A percentile compares a stretch with the other conserved stretches of the same genome.
These are phyloP conservation scores for Boletus subparvulus DNA, from an alignment of 768 basidiomycete genomes.

Conservation along the genomic window DNA sequence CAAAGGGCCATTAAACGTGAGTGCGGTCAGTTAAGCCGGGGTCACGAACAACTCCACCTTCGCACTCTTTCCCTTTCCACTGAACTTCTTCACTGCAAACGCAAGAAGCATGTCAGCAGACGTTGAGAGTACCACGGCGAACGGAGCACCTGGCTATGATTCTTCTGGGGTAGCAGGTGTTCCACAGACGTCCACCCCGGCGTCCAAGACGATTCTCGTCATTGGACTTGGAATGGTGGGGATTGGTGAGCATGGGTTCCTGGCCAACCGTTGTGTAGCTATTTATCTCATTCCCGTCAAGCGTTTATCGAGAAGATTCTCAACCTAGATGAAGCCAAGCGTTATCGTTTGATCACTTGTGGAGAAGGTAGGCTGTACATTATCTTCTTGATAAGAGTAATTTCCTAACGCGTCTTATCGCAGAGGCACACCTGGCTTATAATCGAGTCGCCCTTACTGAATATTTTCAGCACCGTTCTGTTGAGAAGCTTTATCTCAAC, in stretches of 20 bases:
- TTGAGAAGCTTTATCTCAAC: slow-evolving; percentile 62
- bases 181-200: neutral
- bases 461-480: slow-evolving; percentile 58
- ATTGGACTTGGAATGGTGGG: slow-evolving; percentile 12
- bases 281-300: neutral
- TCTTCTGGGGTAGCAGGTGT: neutral
- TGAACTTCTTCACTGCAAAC: neutral
- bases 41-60: neutral
- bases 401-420: slow-evolving; percentile 3
- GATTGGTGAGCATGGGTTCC: slow-evolving; percentile 1
- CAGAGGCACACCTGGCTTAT: slow-evolving; percentile 50
- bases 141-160: neutral
- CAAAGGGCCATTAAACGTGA: neutral
- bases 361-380: slow-evolving; percentile 48
- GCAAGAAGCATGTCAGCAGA: neutral
- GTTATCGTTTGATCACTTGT: slow-evolving; percentile 56
- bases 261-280: neutral
- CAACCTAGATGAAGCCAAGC: slow-evolving; percentile 47
- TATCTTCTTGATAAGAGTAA: slow-evolving; percentile 25
- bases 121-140: neutral
- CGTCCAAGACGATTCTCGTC: slow-evolving; percentile 5
- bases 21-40: neutral
- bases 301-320: slow-evolving; percentile 73
- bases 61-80: neutral
- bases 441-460: slow-evolving; percentile 54